Base-by-base conservation (phyloP, 345 rosid species). In the Diplotaxis tenuifolia region DNA sequence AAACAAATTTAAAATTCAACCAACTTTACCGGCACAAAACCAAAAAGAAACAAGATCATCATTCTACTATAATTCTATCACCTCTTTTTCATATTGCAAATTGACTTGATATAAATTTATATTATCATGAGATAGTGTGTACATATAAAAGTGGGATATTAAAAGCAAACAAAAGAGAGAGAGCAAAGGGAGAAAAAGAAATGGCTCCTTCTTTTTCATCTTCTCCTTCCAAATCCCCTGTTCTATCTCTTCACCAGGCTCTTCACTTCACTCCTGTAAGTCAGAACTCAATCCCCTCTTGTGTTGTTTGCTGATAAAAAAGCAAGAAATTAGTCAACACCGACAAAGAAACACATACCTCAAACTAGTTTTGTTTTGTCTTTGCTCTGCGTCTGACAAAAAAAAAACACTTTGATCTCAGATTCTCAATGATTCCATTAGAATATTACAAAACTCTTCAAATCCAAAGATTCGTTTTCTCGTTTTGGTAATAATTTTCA, bases 201-300 rank as follows among this genome's bases (percentile, higher is more conserved):
- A 93, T 86, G 96, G 89, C 88, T 79, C 84, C 93, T 54, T 61
- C 87, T 20, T 83, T 88, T 52, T 80, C 96, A 4, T 82, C 89
- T 29, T 78, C 97, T 76, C 77, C 91, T 68, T 82, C 92, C 63
- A 84, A 83, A 67, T 81, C 86, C 10, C 88, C 87, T 45, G 83
- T 83, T 71, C 80, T 82, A 56, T 79, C 73, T 55, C 75, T 78
- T 64, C 87, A 73, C 74, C 98, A 77, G 16, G 75, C 88, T 28
- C 85, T 85, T 54, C 75, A 71, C 20, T 88, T 93, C 81, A 84
- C 89, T 64, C 92, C 98, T 28, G 98, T 94, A 81, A 88, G 96
- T 83, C 15, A 21, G 12, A 38, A 45, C 21, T 76, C 66, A 15
- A 38, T 0, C 5, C 61, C 9, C 1, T 16, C 59, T 42, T 59